These are phyloP conservation scores for Hyphopichia wangnamkhiaoensis DNA, from an alignment of 1,139 yeast species.

Conservation along the genomic window DNA sequence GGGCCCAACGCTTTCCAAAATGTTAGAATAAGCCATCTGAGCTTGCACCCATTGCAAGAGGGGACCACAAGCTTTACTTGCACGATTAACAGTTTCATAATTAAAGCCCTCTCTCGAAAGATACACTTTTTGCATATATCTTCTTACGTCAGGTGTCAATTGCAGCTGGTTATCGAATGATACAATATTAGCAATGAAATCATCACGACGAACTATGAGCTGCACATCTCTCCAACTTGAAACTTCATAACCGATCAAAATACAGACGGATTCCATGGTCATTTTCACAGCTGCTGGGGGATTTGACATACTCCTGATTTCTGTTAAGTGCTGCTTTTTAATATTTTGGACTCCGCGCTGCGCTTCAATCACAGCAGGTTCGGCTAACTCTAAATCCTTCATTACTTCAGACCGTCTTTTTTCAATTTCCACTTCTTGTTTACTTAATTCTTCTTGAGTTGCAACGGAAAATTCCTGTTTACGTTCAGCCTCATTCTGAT, in stretches of 20 bases:
- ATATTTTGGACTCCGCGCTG: conserved; percentile 86
- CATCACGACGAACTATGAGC: conserved; percentile 77
- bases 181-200: conserved; percentile 83
- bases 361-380: conserved; percentile 84
- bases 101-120: conserved; percentile 65
- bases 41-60: conserved; percentile 88
- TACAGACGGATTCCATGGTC: conserved; percentile 87
- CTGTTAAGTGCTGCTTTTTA: conserved; percentile 89
- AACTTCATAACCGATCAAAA: conserved; percentile 71
- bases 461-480: conserved; percentile 83
- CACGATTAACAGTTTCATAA: conserved; percentile 76
- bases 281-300: conserved; percentile 90
- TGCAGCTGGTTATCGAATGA: conserved; percentile 65
- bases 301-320: conserved; percentile 81
- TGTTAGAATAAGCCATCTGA: conserved; percentile 69
- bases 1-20: conserved; percentile 75
- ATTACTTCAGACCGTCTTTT: conserved; percentile 58
- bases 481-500: conserved; percentile 91
- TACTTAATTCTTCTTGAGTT: conserved; percentile 67
- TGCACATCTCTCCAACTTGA: conserved; percentile 83
- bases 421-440: conserved; percentile 64
- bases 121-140: conserved; percentile 59
- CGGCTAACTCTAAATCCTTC: conserved; percentile 69
- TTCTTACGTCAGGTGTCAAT: conserved; percentile 53
- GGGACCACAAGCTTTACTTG: conserved; percentile 96